Conservation (phyloP, 1,284 basidiomycete species). For the Volvariella volvacea region DNA sequence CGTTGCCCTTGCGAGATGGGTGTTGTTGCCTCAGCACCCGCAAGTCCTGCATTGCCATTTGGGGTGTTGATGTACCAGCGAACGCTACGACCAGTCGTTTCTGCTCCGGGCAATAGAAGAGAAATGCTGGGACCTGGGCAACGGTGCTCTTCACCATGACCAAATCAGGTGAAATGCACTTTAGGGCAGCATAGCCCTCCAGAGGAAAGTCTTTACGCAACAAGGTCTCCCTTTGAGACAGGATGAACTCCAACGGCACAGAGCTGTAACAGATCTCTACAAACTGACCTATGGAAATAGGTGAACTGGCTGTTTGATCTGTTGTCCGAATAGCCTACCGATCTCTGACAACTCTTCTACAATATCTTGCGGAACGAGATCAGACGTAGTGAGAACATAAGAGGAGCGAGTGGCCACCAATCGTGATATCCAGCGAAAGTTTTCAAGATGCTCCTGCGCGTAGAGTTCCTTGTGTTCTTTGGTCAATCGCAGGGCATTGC, state of each 20-base stretch:
- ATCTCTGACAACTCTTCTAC: slow-evolving; percentile 34
- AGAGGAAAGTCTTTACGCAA: slow-evolving; percentile 36
- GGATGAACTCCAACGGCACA: slow-evolving; percentile 31
- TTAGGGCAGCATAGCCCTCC: slow-evolving; percentile 36
- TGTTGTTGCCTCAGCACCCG: slow-evolving; percentile 29
- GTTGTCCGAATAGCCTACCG: slow-evolving; percentile 18
- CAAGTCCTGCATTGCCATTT: slow-evolving; percentile 39
- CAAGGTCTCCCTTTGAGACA: slow-evolving; percentile 31
- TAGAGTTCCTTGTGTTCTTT: slow-evolving; percentile 39
- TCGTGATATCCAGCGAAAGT: slow-evolving; percentile 45
- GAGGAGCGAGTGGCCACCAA: slow-evolving; percentile 36
- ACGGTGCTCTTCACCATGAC: slow-evolving; percentile 26
- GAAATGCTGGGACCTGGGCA: slow-evolving; percentile 34
- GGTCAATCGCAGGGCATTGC: slow-evolving; percentile 11
- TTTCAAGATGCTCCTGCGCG: slow-evolving; percentile 36
- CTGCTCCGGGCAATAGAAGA: slow-evolving; percentile 32
- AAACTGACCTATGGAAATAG: slow-evolving; percentile 35
- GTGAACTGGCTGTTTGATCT: too few relatives aligned
- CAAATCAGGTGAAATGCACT: slow-evolving; percentile 12
- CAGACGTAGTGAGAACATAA: slow-evolving; percentile 28
- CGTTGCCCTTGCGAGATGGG: slow-evolving; percentile 26
- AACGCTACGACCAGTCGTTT: slow-evolving; percentile 42
- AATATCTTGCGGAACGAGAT: slow-evolving; percentile 28
- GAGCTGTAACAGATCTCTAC: slow-evolving; percentile 39
- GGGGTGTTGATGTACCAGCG: slow-evolving; percentile 34